phyloP scores from a whole-genome alignment of 1,284 basidiomycete species.

The Sporisorium sorghi region DNA sequence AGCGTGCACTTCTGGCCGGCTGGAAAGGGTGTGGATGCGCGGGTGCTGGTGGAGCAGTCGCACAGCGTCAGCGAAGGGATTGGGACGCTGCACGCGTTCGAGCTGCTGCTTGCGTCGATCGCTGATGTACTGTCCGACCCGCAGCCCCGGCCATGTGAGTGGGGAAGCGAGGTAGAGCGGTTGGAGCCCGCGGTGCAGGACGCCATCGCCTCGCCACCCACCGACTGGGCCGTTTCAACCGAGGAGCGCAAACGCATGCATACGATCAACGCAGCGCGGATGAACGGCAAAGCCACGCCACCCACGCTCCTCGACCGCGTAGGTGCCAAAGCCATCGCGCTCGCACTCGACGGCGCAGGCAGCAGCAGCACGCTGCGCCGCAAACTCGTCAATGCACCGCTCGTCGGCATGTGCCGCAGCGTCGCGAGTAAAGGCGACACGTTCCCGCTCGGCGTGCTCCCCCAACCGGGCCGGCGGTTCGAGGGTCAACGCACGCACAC shows the following conservation, averaged over 20 bases:
- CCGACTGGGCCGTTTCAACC: constrained; percentile 8
- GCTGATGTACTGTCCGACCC: constrained; percentile 22
- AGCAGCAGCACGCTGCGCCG: not conserved
- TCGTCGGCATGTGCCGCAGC: constrained; percentile 19
- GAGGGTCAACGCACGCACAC: constrained; percentile 17
- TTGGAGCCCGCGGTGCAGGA: constrained; percentile 34
- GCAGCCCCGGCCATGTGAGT: not conserved
- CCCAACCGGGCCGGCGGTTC: constrained; percentile 20
- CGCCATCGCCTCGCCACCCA: constrained; percentile 21
- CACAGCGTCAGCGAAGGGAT: constrained; percentile 36
- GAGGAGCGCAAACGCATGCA: constrained; percentile 20
- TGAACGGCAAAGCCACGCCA: constrained; percentile 30
- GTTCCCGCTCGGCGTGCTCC: constrained; percentile 43
- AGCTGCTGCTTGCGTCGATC: constrained; percentile 22
- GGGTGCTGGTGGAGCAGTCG: constrained; percentile 30
- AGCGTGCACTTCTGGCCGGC: constrained; percentile 30
- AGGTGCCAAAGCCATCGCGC: constrained; percentile 12
- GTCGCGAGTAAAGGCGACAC: constrained; percentile 37
- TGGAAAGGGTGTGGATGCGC: not conserved
- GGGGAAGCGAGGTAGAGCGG: constrained; percentile 31
- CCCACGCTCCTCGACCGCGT: constrained; percentile 25
- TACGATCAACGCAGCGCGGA: constrained; percentile 23
- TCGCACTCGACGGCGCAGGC: constrained; percentile 13
- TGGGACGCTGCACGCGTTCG: constrained; percentile 26
- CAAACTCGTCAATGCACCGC: constrained; percentile 22